These are phyloP conservation scores for Verticillium alfalfae DNA, from an alignment of 2,329 filamentous ascomycete species.

Conservation along the genomic window DNA sequence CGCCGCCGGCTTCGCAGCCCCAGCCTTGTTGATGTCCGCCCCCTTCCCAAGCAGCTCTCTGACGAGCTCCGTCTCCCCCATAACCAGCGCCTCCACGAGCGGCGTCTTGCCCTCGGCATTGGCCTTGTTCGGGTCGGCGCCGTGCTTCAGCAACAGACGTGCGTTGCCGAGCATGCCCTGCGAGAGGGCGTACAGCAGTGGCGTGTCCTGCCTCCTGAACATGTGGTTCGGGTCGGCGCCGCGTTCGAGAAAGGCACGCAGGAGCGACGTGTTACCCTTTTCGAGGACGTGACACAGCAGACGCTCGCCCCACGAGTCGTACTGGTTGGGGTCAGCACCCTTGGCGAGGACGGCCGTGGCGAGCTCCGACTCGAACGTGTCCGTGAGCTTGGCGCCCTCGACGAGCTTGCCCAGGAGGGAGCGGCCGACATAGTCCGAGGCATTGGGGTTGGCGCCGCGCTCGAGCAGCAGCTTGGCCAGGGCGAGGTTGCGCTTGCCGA, in stretches of 20 bases:
- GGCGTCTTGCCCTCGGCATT: constrained; percentile 7
- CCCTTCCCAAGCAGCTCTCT: constrained; percentile 8
- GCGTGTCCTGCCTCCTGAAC: constrained; percentile 11
- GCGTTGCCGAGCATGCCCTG: constrained; percentile 15
- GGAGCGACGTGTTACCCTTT: constrained; percentile 6
- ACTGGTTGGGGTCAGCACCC: constrained; percentile 10
- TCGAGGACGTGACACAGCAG: constrained; percentile 12
- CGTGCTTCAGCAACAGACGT: constrained; percentile 20
- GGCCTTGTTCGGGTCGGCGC: constrained; percentile 23
- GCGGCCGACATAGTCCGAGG: not conserved
- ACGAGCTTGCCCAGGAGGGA: not conserved
- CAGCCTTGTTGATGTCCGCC: constrained; percentile 12
- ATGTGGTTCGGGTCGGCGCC: constrained; percentile 10
- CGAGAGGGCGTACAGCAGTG: constrained; percentile 23
- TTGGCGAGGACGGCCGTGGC: not conserved
- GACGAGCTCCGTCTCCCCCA: constrained; percentile 4
- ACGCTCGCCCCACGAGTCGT: constrained; percentile 18
- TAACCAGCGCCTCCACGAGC: constrained; percentile 18
- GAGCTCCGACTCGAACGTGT: constrained; percentile 6
- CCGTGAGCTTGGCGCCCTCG: constrained; percentile 1
- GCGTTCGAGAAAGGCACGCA: constrained; percentile 9
- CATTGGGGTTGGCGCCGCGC: constrained; percentile 14
- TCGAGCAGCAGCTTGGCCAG: constrained; percentile 11
- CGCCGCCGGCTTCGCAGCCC: constrained; percentile 3
- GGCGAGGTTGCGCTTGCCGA: constrained; percentile 19